These are phyloP conservation scores for Botrytis deweyae DNA, from an alignment of 2,329 filamentous ascomycete species.

Conservation along the genomic window DNA sequence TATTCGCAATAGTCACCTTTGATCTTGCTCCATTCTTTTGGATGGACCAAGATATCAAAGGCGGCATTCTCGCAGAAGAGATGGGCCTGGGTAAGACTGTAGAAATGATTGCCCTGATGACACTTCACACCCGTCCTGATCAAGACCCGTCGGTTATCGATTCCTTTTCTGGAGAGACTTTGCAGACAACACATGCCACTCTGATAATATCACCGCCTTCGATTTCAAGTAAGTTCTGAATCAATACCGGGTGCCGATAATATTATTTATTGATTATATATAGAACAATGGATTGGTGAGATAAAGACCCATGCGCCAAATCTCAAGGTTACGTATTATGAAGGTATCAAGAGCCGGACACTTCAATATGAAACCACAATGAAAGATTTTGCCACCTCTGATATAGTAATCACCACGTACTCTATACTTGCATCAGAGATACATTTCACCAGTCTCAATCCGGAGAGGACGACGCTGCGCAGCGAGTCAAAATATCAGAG, in stretches of 20 bases:
- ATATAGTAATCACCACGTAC: conserved; percentile 65
- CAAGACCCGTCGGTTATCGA: conserved; percentile 38
- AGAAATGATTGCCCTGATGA: conserved; percentile 70
- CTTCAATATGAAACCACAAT: conserved; percentile 42
- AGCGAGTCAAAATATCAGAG: conserved; percentile 63
- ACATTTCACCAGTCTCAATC: conserved; percentile 69
- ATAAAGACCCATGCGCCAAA: conserved; percentile 57
- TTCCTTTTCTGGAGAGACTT: conserved; percentile 42
- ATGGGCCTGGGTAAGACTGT: conserved; percentile 84
- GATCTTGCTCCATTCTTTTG: conserved; percentile 48
- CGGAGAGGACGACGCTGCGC: conserved; percentile 63
- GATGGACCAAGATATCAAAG: conserved; percentile 46
- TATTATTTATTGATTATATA: conserved; percentile 23
- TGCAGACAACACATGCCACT: conserved; percentile 55
- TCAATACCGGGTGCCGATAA: background rate
- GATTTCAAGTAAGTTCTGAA: conserved; percentile 38
- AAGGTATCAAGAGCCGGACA: conserved; percentile 45
- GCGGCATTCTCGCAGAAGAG: conserved; percentile 65
- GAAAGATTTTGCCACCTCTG: conserved; percentile 49
- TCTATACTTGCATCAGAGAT: conserved; percentile 75
- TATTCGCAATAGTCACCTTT: conserved; percentile 59
- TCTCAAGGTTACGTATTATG: conserved; percentile 56
- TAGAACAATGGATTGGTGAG: conserved; percentile 62
- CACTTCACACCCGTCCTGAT: conserved; percentile 53
- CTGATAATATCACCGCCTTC: conserved; percentile 61